Conservation (phyloP, 805 yeast species). For the Kodamaea neixiangensis region DNA sequence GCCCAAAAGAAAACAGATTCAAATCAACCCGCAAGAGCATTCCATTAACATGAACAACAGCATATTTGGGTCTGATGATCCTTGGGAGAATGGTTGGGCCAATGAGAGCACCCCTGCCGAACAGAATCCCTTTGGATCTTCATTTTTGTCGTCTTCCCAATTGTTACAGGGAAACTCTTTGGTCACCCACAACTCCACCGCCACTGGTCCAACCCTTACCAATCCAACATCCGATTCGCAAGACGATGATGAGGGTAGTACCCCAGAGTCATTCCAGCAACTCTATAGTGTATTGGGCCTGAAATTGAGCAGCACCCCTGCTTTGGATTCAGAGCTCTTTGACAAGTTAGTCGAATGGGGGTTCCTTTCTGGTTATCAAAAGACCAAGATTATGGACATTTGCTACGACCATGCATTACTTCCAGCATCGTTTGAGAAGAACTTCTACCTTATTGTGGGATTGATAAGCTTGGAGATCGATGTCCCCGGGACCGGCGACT, state of each 20-base stretch:
- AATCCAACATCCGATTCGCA: neutral
- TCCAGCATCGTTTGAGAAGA: constrained; percentile 29
- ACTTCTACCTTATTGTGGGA: constrained; percentile 40
- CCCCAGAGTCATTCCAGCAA: constrained; percentile 34
- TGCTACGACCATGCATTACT: constrained; percentile 37
- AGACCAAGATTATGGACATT: constrained; percentile 33
- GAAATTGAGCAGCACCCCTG: constrained; percentile 24
- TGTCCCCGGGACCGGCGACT: constrained; percentile 44
- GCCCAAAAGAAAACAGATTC: neutral
- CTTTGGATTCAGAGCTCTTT: constrained; percentile 31
- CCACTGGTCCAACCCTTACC: constrained; percentile 2
- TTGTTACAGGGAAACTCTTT: constrained; percentile 5
- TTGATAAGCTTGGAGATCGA: constrained; percentile 44
- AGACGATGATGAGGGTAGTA: constrained; percentile 13
- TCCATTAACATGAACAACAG: constrained; percentile 14
- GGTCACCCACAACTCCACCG: neutral
- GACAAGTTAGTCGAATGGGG: constrained; percentile 28
- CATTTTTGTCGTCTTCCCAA: constrained; percentile 30
- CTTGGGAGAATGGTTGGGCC: constrained; percentile 44
- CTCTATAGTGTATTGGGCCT: constrained; percentile 21
- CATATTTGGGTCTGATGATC: constrained; percentile 28
- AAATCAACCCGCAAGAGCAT: neutral
- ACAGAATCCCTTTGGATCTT: constrained; percentile 9
- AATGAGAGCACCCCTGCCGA: constrained; percentile 13
- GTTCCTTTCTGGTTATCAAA: constrained; percentile 32